Evolutionary conservation across 2,329 filamentous ascomycete genomes (phyloP), one percentile per base, ranked within the genome.

Genomic region (Chaetomium strumarium): DNA sequence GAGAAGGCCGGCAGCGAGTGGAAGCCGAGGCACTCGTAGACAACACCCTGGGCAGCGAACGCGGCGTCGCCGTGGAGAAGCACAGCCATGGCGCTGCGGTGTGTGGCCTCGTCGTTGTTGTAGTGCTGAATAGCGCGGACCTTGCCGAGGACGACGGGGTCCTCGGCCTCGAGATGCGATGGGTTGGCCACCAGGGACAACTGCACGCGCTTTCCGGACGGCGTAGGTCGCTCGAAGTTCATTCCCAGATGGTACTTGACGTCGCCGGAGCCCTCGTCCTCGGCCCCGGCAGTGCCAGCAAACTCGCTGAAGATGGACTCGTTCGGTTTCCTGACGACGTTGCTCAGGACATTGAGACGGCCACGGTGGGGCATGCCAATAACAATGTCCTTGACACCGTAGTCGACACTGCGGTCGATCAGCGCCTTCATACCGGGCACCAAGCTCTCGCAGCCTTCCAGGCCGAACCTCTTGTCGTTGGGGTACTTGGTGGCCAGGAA

Each of bases 271-370:
- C 93, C 93, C 75, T 99, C 92, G 63, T 97, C 93, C 62, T 88
- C 87, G 51, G 89, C 88, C 67, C 89, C 90, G 19, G 87, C 76
- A 43, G 86, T 89, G 63, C 93, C 93, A 58, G 89, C 88, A 66
- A 99, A 99, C 72, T 99, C 93, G 69, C 88, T 95, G 78, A 99
- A 99, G 72, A 99, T 99, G 60, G 93, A 97, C 76, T 97, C 93
- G 73, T 99, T 99, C 64, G 93, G 92, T 76, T 99, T 99, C 67
- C 93, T 86, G 63, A 99, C 93, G 67, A 99, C 93, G 75, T 99
- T 99, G 76, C 88, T 95, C 58, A 99, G 83, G 49, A 99, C 90
- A 68, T 99, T 99, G 59, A 99, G 84, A 78, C 93, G 90, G 67
- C 93, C 93, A 82, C 93, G 90, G 73, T 99, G 93, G 61, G 93